A percentile compares a stretch with the other conserved stretches of the same genome.
phyloP scores from a whole-genome alignment of 2,329 filamentous ascomycete genomes.

The Annulohypoxylon truncatum region DNA sequence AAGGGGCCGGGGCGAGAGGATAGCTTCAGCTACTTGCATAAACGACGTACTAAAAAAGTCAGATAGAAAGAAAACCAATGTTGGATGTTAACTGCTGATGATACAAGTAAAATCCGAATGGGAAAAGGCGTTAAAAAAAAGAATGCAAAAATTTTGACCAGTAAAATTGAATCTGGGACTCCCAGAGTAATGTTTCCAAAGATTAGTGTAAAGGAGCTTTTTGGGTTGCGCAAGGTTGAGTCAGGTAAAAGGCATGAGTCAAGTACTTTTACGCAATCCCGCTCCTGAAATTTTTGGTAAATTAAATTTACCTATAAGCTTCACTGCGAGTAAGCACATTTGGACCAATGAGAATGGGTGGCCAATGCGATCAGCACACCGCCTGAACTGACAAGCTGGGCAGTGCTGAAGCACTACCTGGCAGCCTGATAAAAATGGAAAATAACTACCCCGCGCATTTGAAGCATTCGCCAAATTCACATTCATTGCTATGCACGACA shows the following conservation, averaged over 20 bases:
- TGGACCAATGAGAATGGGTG: not conserved
- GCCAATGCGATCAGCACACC: not conserved
- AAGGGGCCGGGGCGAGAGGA: not conserved
- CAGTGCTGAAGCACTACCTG: too few species aligned
- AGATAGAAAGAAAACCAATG: not conserved
- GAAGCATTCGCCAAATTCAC: too few species aligned
- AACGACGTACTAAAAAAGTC: not conserved
- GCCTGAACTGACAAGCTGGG: not conserved
- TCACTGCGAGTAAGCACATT: not conserved
- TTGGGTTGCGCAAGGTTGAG: slow-evolving; percentile 42
- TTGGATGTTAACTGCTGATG: not conserved
- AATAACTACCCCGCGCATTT: too few species aligned
- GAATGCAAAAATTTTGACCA: not conserved
- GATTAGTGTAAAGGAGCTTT: slow-evolving; percentile 43
- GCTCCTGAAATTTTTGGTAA: slow-evolving; percentile 24
- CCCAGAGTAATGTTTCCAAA: slow-evolving; percentile 42
- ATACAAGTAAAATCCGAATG: not conserved
- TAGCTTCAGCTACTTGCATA: not conserved
- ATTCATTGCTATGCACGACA: too few species aligned
- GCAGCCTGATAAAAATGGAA: too few species aligned
- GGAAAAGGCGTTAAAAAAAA: slow-evolving; percentile 22
- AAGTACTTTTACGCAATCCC: slow-evolving; percentile 44
- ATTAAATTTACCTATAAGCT: slow-evolving; percentile 19
- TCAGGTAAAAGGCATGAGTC: slow-evolving; percentile 45
- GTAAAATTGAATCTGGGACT: slow-evolving; percentile 42